phyloP scores from a whole-genome alignment of 179 eudicot species.

The Dionaea muscipula region DNA sequence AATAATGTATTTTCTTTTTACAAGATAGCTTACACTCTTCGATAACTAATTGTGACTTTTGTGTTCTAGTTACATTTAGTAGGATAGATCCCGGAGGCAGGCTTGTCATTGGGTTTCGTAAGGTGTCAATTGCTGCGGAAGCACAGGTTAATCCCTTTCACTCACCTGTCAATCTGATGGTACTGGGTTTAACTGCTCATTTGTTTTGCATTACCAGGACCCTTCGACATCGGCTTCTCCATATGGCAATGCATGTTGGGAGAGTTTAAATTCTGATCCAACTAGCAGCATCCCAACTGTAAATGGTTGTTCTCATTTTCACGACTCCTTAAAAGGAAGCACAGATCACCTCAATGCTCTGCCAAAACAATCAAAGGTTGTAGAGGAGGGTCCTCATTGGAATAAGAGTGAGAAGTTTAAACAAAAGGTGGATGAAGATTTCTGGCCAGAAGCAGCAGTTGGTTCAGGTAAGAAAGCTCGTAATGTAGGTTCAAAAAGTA shows the following conservation, averaged over 20 bases:
- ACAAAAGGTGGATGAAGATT: constrained; percentile 36
- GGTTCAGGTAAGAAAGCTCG: constrained; percentile 53
- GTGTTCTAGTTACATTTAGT: constrained; percentile 31
- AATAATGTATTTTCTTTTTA: background rate
- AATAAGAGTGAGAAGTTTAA: constrained; percentile 36
- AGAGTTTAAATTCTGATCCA: constrained; percentile 34
- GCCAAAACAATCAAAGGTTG: constrained; percentile 14
- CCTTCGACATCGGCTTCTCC: constrained; percentile 30
- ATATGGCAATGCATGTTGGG: constrained; percentile 43
- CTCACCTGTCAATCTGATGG: background rate
- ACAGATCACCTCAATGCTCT: constrained; percentile 18
- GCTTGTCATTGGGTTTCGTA: constrained; percentile 39
- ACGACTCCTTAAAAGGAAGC: constrained; percentile 16
- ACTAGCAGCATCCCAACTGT: constrained; percentile 33
- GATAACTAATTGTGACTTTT: constrained; percentile 12
- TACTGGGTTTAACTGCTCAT: constrained; percentile 10
- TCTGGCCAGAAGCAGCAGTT: constrained; percentile 22
- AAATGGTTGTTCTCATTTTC: constrained; percentile 20
- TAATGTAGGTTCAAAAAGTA: constrained; percentile 35
- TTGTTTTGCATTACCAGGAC: constrained; percentile 39
- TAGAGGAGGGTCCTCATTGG: constrained; percentile 21
- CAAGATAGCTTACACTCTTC: background rate
- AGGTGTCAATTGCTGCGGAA: constrained; percentile 29
- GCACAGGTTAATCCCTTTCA: constrained; percentile 23
- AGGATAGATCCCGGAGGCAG: constrained; percentile 45